A percentile compares a stretch with the other conserved stretches of the same genome.
Evolutionary conservation across 345 rosid genomes (phyloP).

Genomic region (Conringia planisiliqua): DNA sequence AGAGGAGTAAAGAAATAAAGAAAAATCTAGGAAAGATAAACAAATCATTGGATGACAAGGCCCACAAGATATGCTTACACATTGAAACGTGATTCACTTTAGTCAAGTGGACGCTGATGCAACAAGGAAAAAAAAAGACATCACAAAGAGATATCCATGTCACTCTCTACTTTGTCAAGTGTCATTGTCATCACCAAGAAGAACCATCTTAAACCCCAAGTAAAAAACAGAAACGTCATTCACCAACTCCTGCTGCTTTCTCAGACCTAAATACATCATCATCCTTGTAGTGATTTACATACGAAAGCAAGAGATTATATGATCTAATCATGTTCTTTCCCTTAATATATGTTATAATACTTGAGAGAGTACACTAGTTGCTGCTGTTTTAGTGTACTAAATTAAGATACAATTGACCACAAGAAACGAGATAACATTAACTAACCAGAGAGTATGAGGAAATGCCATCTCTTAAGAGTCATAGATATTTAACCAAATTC

Average conservation of each 20-base stretch:
- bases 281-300: slow-evolving; percentile 16
- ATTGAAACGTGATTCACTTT: slow-evolving; percentile 33
- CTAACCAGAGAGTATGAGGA: neutral
- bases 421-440: slow-evolving; percentile 23
- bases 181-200: slow-evolving; percentile 43
- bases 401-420: neutral
- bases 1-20: neutral
- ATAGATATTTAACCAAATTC: neutral
- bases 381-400: neutral
- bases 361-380: slow-evolving; percentile 16
- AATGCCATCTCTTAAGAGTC: neutral
- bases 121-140: slow-evolving; percentile 29
- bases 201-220: slow-evolving; percentile 31
- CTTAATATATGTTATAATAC: neutral
- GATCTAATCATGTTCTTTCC: slow-evolving; percentile 30
- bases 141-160: slow-evolving; percentile 38
- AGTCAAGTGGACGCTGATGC: slow-evolving; percentile 42
- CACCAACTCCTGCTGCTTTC: slow-evolving; percentile 27
- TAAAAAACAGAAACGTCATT: slow-evolving; percentile 24
- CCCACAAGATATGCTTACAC: slow-evolving; percentile 35
- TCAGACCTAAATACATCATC: slow-evolving; percentile 30
- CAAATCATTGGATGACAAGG: slow-evolving; percentile 34
- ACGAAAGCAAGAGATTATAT: slow-evolving; percentile 30
- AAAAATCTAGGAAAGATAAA: slow-evolving; percentile 16
- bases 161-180: slow-evolving; percentile 41